Evolutionary conservation across 2,329 filamentous ascomycete genomes (phyloP).

Genomic region (Epicoccum nigrum): DNA sequence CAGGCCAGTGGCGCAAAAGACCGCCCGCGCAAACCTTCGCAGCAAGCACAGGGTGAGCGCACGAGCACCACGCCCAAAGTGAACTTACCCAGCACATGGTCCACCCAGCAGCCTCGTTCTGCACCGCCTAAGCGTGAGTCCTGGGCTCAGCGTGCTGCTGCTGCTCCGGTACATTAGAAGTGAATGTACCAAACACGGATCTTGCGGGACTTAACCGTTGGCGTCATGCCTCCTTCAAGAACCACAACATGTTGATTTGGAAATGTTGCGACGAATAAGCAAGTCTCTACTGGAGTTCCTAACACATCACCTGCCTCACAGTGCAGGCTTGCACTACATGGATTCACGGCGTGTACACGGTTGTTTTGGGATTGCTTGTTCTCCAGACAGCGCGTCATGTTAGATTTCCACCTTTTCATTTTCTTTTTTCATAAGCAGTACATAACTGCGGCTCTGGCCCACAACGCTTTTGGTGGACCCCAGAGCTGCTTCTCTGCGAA

Average conservation of each 20-base stretch:
- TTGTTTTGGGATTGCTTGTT: slow-evolving; percentile 13
- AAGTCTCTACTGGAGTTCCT: slow-evolving; percentile 7
- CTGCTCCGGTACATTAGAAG: slow-evolving; percentile 12
- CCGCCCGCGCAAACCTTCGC: slow-evolving; percentile 40
- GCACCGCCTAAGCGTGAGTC: slow-evolving; percentile 23
- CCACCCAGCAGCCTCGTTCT: slow-evolving; percentile 30
- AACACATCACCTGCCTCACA: slow-evolving; percentile 5
- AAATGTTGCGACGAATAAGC: slow-evolving; percentile 2
- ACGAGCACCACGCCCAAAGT: slow-evolving; percentile 31
- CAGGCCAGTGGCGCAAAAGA: slow-evolving; percentile 30
- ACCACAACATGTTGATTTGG: background rate
- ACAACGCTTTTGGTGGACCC: slow-evolving; percentile 33
- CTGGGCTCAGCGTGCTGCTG: slow-evolving; percentile 18
- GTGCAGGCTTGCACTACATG: slow-evolving; percentile 16
- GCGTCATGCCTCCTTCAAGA: background rate
- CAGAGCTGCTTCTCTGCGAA: slow-evolving; percentile 25
- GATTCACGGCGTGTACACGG: slow-evolving; percentile 19
- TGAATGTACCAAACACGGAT: background rate
- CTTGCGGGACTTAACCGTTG: background rate
- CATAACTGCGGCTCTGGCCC: slow-evolving; percentile 30
- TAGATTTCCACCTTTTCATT: slow-evolving; percentile 14
- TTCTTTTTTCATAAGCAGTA: slow-evolving; percentile 17
- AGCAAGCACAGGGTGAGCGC: slow-evolving; percentile 36
- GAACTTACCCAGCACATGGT: slow-evolving; percentile 36
- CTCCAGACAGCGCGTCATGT: slow-evolving; percentile 14